These are phyloP conservation scores for Globisporangium yorkense DNA, from an alignment of 352 stramenopile species.

Conservation along the genomic window DNA sequence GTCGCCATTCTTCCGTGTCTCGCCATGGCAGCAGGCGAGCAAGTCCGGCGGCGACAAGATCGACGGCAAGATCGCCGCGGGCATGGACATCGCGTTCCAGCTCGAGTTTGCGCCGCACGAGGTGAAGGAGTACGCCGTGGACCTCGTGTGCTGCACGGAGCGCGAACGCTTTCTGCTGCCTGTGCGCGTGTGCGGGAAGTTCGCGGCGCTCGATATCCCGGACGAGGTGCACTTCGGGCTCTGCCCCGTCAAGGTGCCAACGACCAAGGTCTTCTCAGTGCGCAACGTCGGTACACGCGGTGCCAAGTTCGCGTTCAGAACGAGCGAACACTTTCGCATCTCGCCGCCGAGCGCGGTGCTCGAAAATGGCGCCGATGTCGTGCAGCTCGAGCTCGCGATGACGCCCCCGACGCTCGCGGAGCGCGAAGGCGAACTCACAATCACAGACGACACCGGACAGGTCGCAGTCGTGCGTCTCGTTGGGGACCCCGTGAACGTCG, in stretches of 20 bases:
- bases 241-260: conserved; percentile 84
- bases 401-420: conserved; percentile 25
- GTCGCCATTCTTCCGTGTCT: conserved; percentile 87
- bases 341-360: conserved; percentile 58
- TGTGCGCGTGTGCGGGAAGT: conserved; percentile 76
- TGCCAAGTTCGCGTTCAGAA: conserved; percentile 71
- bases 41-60: conserved; percentile 19
- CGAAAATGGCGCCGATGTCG: conserved; percentile 34
- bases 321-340: conserved; percentile 59
- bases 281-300: conserved; percentile 84
- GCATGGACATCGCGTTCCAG: conserved; percentile 91
- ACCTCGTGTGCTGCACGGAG: conserved; percentile 93
- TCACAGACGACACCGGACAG: conserved; percentile 81
- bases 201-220: conserved; percentile 86
- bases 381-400: conserved; percentile 81
- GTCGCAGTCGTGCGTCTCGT: conserved; percentile 61
- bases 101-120: conserved; percentile 91
- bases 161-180: conserved; percentile 93
- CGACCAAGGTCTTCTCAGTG: conserved; percentile 78
- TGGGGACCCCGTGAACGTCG: conserved; percentile 79
- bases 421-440: conserved; percentile 69
- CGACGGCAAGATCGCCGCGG: conserved; percentile 84
- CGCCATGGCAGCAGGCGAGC: conserved; percentile 8
- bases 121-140: conserved; percentile 79
- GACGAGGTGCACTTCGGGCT: conserved; percentile 85